These are phyloP conservation scores for Aureobasidium musti DNA, from an alignment of 2,329 filamentous ascomycete genomes.

Conservation along the genomic window DNA sequence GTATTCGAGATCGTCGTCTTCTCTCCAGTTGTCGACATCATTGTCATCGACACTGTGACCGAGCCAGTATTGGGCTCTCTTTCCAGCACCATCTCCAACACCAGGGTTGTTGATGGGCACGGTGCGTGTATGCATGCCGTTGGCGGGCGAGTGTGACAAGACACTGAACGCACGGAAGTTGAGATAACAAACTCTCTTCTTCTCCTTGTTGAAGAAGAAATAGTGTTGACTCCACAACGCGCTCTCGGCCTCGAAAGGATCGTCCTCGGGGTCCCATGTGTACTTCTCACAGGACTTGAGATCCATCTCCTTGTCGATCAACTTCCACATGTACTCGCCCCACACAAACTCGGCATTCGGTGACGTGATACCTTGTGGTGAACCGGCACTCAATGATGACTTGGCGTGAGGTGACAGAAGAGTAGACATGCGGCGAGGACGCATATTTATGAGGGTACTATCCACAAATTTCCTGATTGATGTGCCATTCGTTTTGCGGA, in stretches of 20 bases:
- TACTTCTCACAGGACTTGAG: slow-evolving; percentile 87
- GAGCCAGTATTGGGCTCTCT: slow-evolving; percentile 87
- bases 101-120: slow-evolving; percentile 49
- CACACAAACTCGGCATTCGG: slow-evolving; percentile 54
- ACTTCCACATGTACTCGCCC: slow-evolving; percentile 87
- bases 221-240: slow-evolving; percentile 95
- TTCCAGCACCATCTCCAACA: slow-evolving; percentile 63
- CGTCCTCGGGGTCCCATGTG: slow-evolving; percentile 83
- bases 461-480: slow-evolving; percentile 85
- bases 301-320: slow-evolving; percentile 93
- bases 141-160: slow-evolving; percentile 63
- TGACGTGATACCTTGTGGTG: slow-evolving; percentile 27
- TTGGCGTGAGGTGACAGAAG: slow-evolving; percentile 35
- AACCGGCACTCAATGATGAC: slow-evolving; percentile 28
- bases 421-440: slow-evolving; percentile 59
- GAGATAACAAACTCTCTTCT: slow-evolving; percentile 91
- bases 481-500: slow-evolving; percentile 79
- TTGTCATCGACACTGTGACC: slow-evolving; percentile 56
- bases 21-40: slow-evolving; percentile 32
- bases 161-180: slow-evolving; percentile 87
- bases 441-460: slow-evolving; percentile 81
- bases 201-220: slow-evolving; percentile 93
- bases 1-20: slow-evolving; percentile 40
- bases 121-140: slow-evolving; percentile 45
- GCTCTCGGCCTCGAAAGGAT: slow-evolving; percentile 88